phyloP scores from a whole-genome alignment of 1,139 yeast species.

The Yamadazyma friedrichii region DNA sequence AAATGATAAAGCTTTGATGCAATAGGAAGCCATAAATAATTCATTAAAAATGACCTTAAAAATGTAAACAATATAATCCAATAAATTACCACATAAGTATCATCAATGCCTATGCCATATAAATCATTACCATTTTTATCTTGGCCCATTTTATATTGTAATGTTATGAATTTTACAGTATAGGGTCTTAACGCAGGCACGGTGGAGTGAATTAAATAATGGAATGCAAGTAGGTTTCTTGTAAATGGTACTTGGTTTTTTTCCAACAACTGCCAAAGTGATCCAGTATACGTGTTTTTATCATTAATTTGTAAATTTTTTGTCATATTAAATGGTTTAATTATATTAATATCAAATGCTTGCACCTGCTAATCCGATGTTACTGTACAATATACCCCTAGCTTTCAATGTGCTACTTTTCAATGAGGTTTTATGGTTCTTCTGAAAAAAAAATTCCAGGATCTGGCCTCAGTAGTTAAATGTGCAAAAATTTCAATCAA shows the following conservation, averaged over 20 bases:
- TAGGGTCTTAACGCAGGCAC: conserved; percentile 20
- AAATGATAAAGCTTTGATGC: conserved; percentile 50
- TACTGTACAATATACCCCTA: no score
- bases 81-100: conserved; percentile 52
- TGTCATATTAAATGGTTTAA: not conserved
- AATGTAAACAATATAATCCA: conserved; percentile 60
- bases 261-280: conserved; percentile 32
- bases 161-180: conserved; percentile 45
- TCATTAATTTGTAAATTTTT: not conserved
- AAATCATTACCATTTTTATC: conserved; percentile 18
- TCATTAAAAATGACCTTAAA: conserved; percentile 60
- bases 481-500: no score
- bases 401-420: no score
- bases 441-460: no score
- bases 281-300: conserved; percentile 18
- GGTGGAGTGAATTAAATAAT: conserved; percentile 27
- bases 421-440: no score
- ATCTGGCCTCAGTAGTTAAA: no score
- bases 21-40: conserved; percentile 55
- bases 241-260: conserved; percentile 41
- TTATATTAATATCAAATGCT: no score
- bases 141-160: conserved; percentile 44
- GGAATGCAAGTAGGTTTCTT: conserved; percentile 25
- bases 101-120: conserved; percentile 60
- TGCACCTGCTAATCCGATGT: no score